Conservation (phyloP, 73 alveolate species). For the Symbiodinium pilosum region DNA sequence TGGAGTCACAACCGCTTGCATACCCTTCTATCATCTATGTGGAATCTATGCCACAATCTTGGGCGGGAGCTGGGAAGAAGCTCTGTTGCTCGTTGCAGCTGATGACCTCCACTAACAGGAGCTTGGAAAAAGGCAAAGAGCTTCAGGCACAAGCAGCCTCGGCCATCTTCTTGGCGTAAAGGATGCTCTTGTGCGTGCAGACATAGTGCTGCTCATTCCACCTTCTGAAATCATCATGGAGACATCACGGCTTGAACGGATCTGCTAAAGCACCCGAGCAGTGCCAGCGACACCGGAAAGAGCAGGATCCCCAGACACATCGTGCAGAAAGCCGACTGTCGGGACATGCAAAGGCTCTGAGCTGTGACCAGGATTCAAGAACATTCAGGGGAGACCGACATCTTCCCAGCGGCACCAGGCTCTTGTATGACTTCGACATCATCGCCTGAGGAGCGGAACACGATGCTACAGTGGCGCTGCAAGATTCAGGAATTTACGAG, state of each 20-base stretch:
- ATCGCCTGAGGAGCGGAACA: too few relatives aligned
- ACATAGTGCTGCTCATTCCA: not conserved
- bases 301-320: slow-evolving; percentile 3
- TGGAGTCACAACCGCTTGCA: not conserved
- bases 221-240: too few relatives aligned
- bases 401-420: not conserved
- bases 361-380: not conserved
- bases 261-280: slow-evolving; percentile 41
- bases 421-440: not conserved
- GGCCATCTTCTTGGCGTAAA: slow-evolving; percentile 81
- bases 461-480: too few relatives aligned
- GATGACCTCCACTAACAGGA: not conserved
- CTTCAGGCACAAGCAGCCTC: not conserved
- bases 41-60: not conserved
- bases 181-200: slow-evolving; percentile 55
- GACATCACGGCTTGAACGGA: not conserved
- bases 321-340: not conserved
- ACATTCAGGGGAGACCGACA: not conserved
- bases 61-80: not conserved
- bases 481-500: too few relatives aligned
- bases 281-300: slow-evolving; percentile 27
- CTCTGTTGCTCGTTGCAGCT: slow-evolving; percentile 5
- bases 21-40: not conserved
- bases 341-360: not conserved
- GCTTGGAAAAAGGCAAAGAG: not conserved